Evolutionary conservation across 768 basidiomycete genomes (phyloP).

Genomic region (Nidularia sp.): DNA sequence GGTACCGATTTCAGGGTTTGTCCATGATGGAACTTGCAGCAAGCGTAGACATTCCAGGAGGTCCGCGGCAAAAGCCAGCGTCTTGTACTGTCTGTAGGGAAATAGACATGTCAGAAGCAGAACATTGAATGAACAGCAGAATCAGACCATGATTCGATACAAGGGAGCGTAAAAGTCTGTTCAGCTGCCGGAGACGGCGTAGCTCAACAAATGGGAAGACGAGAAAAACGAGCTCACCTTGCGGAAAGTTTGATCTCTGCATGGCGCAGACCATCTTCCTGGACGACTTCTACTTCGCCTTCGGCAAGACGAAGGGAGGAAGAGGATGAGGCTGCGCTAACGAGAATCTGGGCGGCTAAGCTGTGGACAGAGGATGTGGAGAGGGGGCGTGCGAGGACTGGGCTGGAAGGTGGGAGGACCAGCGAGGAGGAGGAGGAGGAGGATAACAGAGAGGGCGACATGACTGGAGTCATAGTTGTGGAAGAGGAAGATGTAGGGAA

Average conservation of each 20-base stretch:
- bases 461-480: conserved; percentile 7
- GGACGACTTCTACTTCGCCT: conserved; percentile 35
- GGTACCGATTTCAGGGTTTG: conserved; percentile 36
- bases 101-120: conserved; percentile 20
- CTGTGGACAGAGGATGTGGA: conserved; percentile 30
- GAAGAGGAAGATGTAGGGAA: not conserved
- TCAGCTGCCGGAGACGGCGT: not conserved
- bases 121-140: conserved; percentile 27
- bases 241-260: conserved; percentile 53
- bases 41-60: conserved; percentile 52
- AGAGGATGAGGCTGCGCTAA: conserved; percentile 23
- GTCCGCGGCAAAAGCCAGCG: conserved; percentile 46
- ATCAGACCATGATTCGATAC: conserved; percentile 24
- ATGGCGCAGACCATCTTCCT: conserved; percentile 60
- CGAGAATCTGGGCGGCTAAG: conserved; percentile 21
- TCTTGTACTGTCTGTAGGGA: conserved; percentile 59
- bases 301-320: conserved; percentile 31
- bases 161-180: too few species aligned
- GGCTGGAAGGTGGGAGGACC: conserved; percentile 3
- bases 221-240: conserved; percentile 50
- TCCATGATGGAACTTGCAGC: conserved; percentile 61
- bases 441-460: conserved; percentile 12
- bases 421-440: conserved; percentile 11
- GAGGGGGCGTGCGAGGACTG: conserved; percentile 15
- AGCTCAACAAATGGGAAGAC: not conserved